phyloP scores from a whole-genome alignment of 2,329 filamentous ascomycete genomes.

The Penicillium sp. region DNA sequence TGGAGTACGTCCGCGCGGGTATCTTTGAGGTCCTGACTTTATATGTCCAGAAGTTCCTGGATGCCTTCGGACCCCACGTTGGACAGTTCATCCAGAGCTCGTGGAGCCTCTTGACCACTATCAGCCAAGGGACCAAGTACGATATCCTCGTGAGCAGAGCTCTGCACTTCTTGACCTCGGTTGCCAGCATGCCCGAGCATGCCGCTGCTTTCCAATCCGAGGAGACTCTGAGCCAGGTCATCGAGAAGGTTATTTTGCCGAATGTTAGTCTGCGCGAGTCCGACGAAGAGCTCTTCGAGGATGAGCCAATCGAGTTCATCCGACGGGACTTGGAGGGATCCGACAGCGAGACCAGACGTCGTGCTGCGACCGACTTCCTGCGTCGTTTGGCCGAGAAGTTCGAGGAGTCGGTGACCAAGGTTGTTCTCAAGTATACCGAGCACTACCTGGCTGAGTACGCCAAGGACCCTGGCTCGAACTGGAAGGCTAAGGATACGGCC shows the following conservation, averaged over 20 bases:
- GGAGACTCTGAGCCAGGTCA: constrained; percentile 78
- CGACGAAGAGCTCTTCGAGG: constrained; percentile 94
- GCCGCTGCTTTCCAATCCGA: constrained; percentile 84
- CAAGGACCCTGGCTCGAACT: constrained; percentile 71
- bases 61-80: constrained; percentile 82
- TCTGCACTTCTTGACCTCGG: constrained; percentile 89
- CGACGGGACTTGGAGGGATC: constrained; percentile 92
- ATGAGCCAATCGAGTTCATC: constrained; percentile 98
- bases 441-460: constrained; percentile 79
- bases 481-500: constrained; percentile 98
- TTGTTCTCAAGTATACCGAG: constrained; percentile 85
- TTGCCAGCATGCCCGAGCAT: constrained; percentile 77
- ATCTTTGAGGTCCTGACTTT: constrained; percentile 91
- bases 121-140: constrained; percentile 87
- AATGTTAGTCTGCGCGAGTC: constrained; percentile 91
- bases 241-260: constrained; percentile 93
- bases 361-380: constrained; percentile 93
- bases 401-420: constrained; percentile 78
- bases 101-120: constrained; percentile 87
- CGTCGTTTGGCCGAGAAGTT: constrained; percentile 88
- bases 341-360: constrained; percentile 88
- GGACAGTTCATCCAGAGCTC: constrained; percentile 85
- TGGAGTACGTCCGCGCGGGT: constrained; percentile 88
- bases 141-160: constrained; percentile 94
- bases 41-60: constrained; percentile 93